These are phyloP conservation scores for Penicillium sp. DNA, from an alignment of 2,329 filamentous ascomycete genomes.

Conservation along the genomic window DNA sequence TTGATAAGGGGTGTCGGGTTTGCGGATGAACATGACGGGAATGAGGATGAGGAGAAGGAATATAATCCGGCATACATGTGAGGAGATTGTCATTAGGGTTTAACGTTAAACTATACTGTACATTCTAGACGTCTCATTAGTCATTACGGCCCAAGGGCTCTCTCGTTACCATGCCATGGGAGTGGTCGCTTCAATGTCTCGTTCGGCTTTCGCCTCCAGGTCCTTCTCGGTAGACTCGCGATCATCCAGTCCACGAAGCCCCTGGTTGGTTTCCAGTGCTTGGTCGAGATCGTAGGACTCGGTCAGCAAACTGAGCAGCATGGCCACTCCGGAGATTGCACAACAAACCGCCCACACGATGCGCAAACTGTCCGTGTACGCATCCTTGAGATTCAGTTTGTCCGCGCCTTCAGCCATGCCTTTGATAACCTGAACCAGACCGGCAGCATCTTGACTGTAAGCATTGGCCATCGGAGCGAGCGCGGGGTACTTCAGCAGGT, in stretches of 20 bases:
- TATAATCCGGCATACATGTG: neutral
- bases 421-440: conserved; percentile 59
- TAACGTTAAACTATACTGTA: neutral
- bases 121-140: conserved; percentile 8
- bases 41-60: neutral
- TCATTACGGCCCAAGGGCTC: neutral
- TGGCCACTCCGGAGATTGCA: conserved; percentile 51
- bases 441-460: conserved; percentile 59
- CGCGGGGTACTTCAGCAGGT: conserved; percentile 49
- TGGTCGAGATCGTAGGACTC: conserved; percentile 48
- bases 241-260: conserved; percentile 16
- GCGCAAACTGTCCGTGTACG: conserved; percentile 55
- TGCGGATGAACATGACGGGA: conserved; percentile 1
- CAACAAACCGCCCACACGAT: conserved; percentile 59
- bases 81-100: neutral
- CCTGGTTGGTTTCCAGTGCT: conserved; percentile 34
- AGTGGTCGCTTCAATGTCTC: neutral
- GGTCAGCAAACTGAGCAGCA: conserved; percentile 54
- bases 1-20: conserved; percentile 21
- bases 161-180: conserved; percentile 15
- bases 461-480: conserved; percentile 49
- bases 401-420: conserved; percentile 46
- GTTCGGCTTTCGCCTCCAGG: conserved; percentile 10
- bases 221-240: conserved; percentile 15
- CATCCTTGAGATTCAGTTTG: conserved; percentile 49